Percentiles rank a stretch among this genome's conserved stretches.
Evolutionary conservation across 768 basidiomycete species (phyloP).

Genomic region (Dacryopinax primogenitus): DNA sequence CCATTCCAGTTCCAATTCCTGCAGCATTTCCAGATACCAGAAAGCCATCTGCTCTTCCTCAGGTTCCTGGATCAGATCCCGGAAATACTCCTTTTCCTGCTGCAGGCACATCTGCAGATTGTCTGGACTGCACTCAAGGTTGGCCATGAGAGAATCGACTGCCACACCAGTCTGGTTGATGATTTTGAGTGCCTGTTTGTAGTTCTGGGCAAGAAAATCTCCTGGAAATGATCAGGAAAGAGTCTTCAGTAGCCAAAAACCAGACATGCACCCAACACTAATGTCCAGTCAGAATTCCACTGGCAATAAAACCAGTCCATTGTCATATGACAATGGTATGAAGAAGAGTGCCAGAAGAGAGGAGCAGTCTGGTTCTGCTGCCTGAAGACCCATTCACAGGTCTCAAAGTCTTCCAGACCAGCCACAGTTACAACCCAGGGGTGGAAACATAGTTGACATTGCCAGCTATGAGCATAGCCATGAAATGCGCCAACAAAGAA

Average conservation of each 20-base stretch:
- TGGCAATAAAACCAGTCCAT: constrained; percentile 27
- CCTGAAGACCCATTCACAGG: constrained; percentile 26
- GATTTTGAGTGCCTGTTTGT: constrained; percentile 12
- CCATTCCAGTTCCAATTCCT: too few species aligned
- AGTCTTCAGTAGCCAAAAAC: neutral
- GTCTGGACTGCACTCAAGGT: constrained; percentile 6
- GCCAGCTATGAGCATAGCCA: constrained; percentile 10
- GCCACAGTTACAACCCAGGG: constrained; percentile 24
- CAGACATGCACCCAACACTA: constrained; percentile 20
- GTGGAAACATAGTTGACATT: constrained; percentile 28
- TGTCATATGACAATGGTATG: constrained; percentile 22
- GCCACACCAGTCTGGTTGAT: too few species aligned
- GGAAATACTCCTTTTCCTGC: too few species aligned
- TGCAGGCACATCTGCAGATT: neutral
- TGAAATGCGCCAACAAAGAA: constrained; percentile 6
- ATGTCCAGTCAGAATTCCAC: constrained; percentile 30
- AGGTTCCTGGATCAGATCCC: too few species aligned
- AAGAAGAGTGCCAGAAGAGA: constrained; percentile 21
- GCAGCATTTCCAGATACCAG: too few species aligned
- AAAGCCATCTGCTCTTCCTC: too few species aligned
- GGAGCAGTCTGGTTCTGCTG: constrained; percentile 24
- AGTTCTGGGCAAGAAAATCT: neutral
- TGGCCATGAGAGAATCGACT: too few species aligned
- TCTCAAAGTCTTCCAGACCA: constrained; percentile 31
- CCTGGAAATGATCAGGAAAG: neutral